A percentile compares a stretch with the other conserved stretches of the same genome.
Evolutionary conservation across 2,329 filamentous ascomycete genomes (phyloP).

Genomic region (Sporothrix mexicana): DNA sequence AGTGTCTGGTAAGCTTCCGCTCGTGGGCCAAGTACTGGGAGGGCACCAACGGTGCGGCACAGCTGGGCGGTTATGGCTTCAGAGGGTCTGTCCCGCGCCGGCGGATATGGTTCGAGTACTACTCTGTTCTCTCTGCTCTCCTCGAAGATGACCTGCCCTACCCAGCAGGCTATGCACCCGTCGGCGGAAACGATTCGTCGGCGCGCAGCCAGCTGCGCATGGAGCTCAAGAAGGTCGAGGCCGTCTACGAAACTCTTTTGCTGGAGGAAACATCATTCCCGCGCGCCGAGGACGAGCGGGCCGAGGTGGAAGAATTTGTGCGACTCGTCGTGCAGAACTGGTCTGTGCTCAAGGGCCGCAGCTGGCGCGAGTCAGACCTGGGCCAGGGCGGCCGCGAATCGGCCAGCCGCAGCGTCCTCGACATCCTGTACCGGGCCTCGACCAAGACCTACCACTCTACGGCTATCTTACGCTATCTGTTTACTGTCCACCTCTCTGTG

Average conservation of each 20-base stretch:
- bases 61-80: slow-evolving; percentile 63
- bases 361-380: slow-evolving; percentile 81
- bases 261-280: slow-evolving; percentile 83
- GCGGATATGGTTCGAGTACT: slow-evolving; percentile 85
- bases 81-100: slow-evolving; percentile 66
- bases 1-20: slow-evolving; percentile 63
- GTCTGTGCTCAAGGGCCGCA: slow-evolving; percentile 77
- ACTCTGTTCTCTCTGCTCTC: slow-evolving; percentile 76
- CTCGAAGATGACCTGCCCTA: slow-evolving; percentile 70
- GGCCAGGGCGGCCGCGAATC: slow-evolving; percentile 79
- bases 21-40: slow-evolving; percentile 76
- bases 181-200: slow-evolving; percentile 53
- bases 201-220: slow-evolving; percentile 68
- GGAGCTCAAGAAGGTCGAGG: slow-evolving; percentile 80
- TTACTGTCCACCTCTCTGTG: slow-evolving; percentile 82
- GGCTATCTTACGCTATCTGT: slow-evolving; percentile 81
- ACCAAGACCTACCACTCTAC: slow-evolving; percentile 97
- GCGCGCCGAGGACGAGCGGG: slow-evolving; percentile 76
- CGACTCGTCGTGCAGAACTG: slow-evolving; percentile 83
- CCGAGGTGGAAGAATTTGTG: slow-evolving; percentile 82
- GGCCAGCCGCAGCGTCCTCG: slow-evolving; percentile 77
- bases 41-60: slow-evolving; percentile 50
- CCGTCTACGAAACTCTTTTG: slow-evolving; percentile 78
- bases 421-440: slow-evolving; percentile 87
- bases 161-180: slow-evolving; percentile 52